Evolutionary conservation across 176 grass and related monocot genomes (phyloP), one percentile per base, ranked within the genome.

Genomic region (Secale cereale): DNA sequence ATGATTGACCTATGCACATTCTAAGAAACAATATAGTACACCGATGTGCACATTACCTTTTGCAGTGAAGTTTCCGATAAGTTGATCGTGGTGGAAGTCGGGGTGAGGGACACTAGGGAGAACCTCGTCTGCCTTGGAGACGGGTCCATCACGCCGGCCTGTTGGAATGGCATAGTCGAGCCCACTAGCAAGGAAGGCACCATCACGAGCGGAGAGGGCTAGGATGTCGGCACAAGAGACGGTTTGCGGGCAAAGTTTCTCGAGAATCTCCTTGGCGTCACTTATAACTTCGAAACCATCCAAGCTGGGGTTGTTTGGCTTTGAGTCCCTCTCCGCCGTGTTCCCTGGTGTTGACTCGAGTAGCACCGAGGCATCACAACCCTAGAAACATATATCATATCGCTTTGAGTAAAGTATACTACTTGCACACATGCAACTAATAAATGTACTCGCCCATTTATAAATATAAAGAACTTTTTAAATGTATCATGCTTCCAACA

Each of bases 171-270:
- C 30, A 48, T 68, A 87, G 33, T 82, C 59, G 35, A n/a, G 17
- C 8, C 68, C 79, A 26, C 86, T 36, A 27, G 78, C 70, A 17
- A 87, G 78, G 46, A 45, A 76, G 27, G 79, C 19, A 0, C 59
- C 12, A 20, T 81, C 83, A 15, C 83, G 36, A 39, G 96, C 93
- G 0, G 59, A 79, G 8, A 98, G 75, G n/a, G 93, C 57, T 2
- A 95, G 80, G 68, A 98, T 89, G 68, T 98, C 95, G 0, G 95
- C 89, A 46, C 95, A 98, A 15, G 95, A 98, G 10, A 98, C 95
- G 0, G 91, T 98, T 8, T 13, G 70, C 0, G 93, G 93, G 81
- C 96, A 98, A n/a, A 40, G 22, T 25, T 59, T 45, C 70, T 90
- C 88, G 2, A 90, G 52, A 3, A 26, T 29, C 5, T 56, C 78